These are phyloP conservation scores for Agrocybe pediades DNA, from an alignment of 768 basidiomycete species.

Conservation along the genomic window DNA sequence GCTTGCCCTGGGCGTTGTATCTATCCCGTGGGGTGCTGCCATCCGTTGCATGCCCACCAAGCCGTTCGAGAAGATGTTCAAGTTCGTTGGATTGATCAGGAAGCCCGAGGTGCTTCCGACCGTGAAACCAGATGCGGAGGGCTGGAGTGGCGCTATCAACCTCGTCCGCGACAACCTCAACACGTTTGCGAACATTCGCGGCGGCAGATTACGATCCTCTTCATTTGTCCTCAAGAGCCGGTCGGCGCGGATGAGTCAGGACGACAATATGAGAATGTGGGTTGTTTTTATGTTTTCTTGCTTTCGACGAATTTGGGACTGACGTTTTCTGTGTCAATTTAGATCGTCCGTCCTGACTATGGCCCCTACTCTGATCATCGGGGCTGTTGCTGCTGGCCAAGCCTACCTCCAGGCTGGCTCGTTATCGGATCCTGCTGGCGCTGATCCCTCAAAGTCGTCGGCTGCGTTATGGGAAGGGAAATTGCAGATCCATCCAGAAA, in stretches of 20 bases:
- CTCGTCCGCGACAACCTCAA: slow-evolving; percentile 85
- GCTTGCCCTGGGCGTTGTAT: slow-evolving; percentile 81
- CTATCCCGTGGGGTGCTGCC: slow-evolving; percentile 85
- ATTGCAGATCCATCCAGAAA: slow-evolving; percentile 88
- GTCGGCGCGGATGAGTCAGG: slow-evolving; percentile 52
- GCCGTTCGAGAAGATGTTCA: slow-evolving; percentile 67
- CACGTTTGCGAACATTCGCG: slow-evolving; percentile 82
- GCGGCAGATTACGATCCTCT: slow-evolving; percentile 85
- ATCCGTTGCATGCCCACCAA: slow-evolving; percentile 81
- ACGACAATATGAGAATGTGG: slow-evolving; percentile 51
- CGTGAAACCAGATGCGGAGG: slow-evolving; percentile 55
- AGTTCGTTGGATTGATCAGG: slow-evolving; percentile 56
- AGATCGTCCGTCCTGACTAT: slow-evolving; percentile 51
- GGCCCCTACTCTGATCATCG: slow-evolving; percentile 45
- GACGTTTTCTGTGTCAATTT: slow-evolving; percentile 1
- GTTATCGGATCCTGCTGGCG: slow-evolving; percentile 72
- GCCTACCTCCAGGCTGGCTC: slow-evolving; percentile 59
- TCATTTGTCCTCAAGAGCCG: slow-evolving; percentile 85
- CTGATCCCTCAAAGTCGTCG: slow-evolving; percentile 79
- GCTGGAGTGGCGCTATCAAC: slow-evolving; percentile 80
- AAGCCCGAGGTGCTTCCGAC: slow-evolving; percentile 69
- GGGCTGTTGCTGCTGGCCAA: slow-evolving; percentile 65
- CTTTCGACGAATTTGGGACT: slow-evolving; percentile 2
- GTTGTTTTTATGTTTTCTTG: slow-evolving; percentile 8
- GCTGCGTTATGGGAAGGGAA: slow-evolving; percentile 85